phyloP scores from a whole-genome alignment of 106 monocot species.

The Cymbidium sinense region DNA sequence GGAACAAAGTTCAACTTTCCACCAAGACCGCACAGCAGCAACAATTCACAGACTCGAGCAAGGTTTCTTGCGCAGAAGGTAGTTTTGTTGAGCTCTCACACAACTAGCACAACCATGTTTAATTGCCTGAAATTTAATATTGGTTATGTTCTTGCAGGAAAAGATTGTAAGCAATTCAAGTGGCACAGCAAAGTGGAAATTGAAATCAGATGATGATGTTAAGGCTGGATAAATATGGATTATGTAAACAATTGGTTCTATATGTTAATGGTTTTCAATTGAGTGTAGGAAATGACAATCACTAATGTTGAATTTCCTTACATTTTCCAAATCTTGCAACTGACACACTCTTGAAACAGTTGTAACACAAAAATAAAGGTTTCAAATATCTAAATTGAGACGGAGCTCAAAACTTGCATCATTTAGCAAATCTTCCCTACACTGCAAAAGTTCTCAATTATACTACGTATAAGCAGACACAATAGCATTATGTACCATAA shows the following conservation, averaged over 20 bases:
- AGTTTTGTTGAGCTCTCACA: background rate
- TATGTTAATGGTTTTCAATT: background rate
- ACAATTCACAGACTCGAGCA: background rate
- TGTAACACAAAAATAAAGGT: no score
- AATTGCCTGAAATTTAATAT: background rate
- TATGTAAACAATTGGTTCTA: background rate
- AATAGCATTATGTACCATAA: no score
- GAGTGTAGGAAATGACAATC: background rate
- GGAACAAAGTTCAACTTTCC: background rate
- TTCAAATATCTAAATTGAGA: no score
- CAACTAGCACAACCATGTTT: background rate
- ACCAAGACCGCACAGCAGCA: background rate
- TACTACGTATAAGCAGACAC: no score
- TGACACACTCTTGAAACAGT: no score
- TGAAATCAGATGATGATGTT: background rate
- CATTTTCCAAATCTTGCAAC: background rate
- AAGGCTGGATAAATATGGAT: background rate
- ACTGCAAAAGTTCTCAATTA: no score
- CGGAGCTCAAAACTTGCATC: no score
- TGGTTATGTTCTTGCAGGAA: slow-evolving; percentile 7
- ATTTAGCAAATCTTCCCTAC: no score
- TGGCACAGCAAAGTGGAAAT: background rate
- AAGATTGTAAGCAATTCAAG: slow-evolving; percentile 3
- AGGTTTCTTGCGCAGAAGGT: background rate
- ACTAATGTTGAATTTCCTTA: background rate